A percentile compares a stretch with the other conserved stretches of the same genome.
These are phyloP conservation scores for Saprolegnia diclina DNA, from an alignment of 352 stramenopile species.

Conservation along the genomic window DNA sequence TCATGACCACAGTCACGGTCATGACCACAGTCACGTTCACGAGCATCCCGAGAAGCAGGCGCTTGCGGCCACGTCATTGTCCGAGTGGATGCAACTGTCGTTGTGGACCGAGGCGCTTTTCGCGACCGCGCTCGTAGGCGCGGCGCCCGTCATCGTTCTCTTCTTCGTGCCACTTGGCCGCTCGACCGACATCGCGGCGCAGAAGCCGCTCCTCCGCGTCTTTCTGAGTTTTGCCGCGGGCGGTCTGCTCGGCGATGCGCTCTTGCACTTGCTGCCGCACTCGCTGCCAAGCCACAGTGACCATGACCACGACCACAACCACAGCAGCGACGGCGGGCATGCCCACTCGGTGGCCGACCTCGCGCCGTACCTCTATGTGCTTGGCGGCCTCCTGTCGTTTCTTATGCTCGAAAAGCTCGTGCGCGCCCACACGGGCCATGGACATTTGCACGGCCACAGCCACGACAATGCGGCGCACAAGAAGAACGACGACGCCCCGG, in stretches of 20 bases:
- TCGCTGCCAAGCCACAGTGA: slow-evolving; percentile 49
- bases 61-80: background rate
- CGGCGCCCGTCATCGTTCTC: slow-evolving; percentile 60
- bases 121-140: slow-evolving; percentile 64
- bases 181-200: slow-evolving; percentile 39
- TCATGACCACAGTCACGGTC: slow-evolving; percentile 29
- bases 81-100: slow-evolving; percentile 39
- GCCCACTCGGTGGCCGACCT: slow-evolving; percentile 57
- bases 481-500: slow-evolving; percentile 27
- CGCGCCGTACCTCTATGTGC: slow-evolving; percentile 65
- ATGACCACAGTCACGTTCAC: slow-evolving; percentile 29
- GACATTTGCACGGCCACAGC: slow-evolving; percentile 31
- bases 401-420: slow-evolving; percentile 81
- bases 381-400: slow-evolving; percentile 68
- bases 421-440: slow-evolving; percentile 46
- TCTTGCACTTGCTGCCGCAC: slow-evolving; percentile 88
- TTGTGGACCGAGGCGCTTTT: slow-evolving; percentile 63
- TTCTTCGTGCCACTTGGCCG: slow-evolving; percentile 63
- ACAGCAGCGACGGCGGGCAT: slow-evolving; percentile 36
- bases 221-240: slow-evolving; percentile 87
- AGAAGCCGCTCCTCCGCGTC: slow-evolving; percentile 68
- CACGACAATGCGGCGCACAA: slow-evolving; percentile 32
- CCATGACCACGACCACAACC: slow-evolving; percentile 43
- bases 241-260: slow-evolving; percentile 82
- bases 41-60: background rate